Base-by-base conservation (phyloP, 768 basidiomycete genomes). In the Naganishia randhawae region DNA sequence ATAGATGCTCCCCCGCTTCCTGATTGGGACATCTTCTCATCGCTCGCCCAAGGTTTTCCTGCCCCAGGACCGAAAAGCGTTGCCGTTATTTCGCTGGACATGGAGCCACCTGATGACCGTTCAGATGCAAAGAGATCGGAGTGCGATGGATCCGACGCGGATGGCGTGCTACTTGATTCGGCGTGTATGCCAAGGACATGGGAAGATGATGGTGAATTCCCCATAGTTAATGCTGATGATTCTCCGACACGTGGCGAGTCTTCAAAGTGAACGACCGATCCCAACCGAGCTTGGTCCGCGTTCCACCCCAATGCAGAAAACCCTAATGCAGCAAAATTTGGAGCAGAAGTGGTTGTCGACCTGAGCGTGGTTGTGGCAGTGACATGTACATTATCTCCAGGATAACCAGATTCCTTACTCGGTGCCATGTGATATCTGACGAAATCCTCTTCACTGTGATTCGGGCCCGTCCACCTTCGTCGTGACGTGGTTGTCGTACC, bases 381-480 rank as follows among this genome's bases (percentile, higher is more conserved):
- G 2, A 61, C 57, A 13, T 22, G 25, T 5, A 41, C 33, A 39
- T n/a, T 35, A 19, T 61, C 37, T 25, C 19, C 57, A 27, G 45
- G 45, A 48, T 48, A 48, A 3, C 33, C 37, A 14, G 37, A 61
- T 4, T 55, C 54, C 4, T 22, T 8, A 22, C 25, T 14, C 31
- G 31, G 19, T 17, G n/a, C 14, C 32, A 33, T 37, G 31, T 61
- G 57, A 29, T 61, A 61, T 2, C 27, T 61, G 57, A 50, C 50
- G 45, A 66, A 33, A 53, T 66, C 14, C 1, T 66, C 65, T 19
- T 66, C 50, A 29, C 65, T 66, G 8, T 19, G 22, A 17, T 66
- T 66, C 4, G 52, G 25, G 13, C 65, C 65, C 17, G 37, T 41
- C 65, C 65, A 66, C 22, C 48, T 51, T 1, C 65, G 50, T 22